Conservation (phyloP, 805 yeast species). For the Candida incommunis region DNA sequence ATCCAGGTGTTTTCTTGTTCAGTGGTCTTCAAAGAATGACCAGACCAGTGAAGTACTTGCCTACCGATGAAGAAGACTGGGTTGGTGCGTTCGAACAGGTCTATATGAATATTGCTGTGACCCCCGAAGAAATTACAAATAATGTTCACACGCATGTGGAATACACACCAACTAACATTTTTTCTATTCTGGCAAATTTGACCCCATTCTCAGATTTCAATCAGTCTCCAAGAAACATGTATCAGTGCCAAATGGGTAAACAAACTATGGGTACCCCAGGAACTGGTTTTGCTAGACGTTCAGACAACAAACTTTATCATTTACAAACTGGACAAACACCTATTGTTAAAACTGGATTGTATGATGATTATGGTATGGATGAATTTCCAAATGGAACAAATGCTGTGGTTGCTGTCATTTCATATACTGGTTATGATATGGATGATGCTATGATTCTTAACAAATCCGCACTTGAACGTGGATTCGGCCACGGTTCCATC, state of each 20-base stretch:
- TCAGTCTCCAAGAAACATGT: slow-evolving; percentile 99
- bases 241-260: slow-evolving; percentile 99
- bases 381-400: slow-evolving; percentile 97
- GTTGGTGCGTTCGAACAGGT: slow-evolving; percentile 98
- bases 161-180: slow-evolving; percentile 83
- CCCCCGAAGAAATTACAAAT: slow-evolving; percentile 76
- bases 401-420: slow-evolving; percentile 97
- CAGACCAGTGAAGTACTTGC: slow-evolving; percentile 88
- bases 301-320: slow-evolving; percentile 88
- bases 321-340: slow-evolving; percentile 96
- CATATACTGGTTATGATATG: slow-evolving; percentile 99
- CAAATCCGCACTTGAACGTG: slow-evolving; percentile 95
- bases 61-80: slow-evolving; percentile 67
- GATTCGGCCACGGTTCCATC: slow-evolving; percentile 94
- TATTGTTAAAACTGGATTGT: slow-evolving; percentile 82
- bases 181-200: slow-evolving; percentile 89
- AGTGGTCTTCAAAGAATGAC: slow-evolving; percentile 92
- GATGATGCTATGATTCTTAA: slow-evolving; percentile 99
- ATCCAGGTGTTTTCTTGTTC: slow-evolving; percentile 86
- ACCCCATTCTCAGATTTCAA: slow-evolving; percentile 98
- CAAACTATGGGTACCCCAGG: slow-evolving; percentile 99
- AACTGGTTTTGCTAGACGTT: slow-evolving; percentile 80
- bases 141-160: slow-evolving; percentile 87
- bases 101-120: slow-evolving; percentile 89
- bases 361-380: slow-evolving; percentile 95